A percentile compares a stretch with the other conserved stretches of the same genome.
These are phyloP conservation scores for Prototheca wickerhamii DNA, from an alignment of 163 green algal genomes.

Conservation along the genomic window DNA sequence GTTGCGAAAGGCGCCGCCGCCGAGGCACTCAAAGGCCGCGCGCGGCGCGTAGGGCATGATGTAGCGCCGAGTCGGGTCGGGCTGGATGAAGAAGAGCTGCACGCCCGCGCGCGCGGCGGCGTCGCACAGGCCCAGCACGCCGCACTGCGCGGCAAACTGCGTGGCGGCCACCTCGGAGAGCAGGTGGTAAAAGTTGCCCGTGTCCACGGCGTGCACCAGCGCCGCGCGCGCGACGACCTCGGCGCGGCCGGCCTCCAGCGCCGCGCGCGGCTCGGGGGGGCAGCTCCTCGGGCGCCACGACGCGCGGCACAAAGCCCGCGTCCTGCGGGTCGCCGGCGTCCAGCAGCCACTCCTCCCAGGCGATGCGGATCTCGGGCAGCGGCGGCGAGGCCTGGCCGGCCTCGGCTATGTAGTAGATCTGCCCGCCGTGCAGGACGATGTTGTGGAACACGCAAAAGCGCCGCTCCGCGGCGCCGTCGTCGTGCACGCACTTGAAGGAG, in stretches of 20 bases:
- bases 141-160: conserved; percentile 8
- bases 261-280: not conserved
- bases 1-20: not conserved
- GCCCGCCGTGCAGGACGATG: conserved; percentile 1
- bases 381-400: not conserved
- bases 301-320: conserved; percentile 1
- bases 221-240: conserved; percentile 3
- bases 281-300: conserved; percentile 6
- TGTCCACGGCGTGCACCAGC: conserved; percentile 8
- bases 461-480: conserved; percentile 1
- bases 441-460: conserved; percentile 9
- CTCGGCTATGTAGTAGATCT: conserved; percentile 10
- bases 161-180: conserved; percentile 8
- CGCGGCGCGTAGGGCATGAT: not conserved
- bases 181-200: conserved; percentile 19
- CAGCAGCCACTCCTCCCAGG: conserved; percentile 16
- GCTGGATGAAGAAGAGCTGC: conserved; percentile 3
- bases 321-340: conserved; percentile 3
- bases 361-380: conserved; percentile 12
- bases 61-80: not conserved
- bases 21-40: conserved; percentile 3
- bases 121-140: conserved; percentile 2
- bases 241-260: not conserved
- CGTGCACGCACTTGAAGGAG: not conserved
- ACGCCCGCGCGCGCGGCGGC: not conserved